Evolutionary conservation across 2,329 filamentous ascomycete genomes (phyloP), one percentile per base, ranked within the genome.

Genomic region (Leptographium galeiforme): DNA sequence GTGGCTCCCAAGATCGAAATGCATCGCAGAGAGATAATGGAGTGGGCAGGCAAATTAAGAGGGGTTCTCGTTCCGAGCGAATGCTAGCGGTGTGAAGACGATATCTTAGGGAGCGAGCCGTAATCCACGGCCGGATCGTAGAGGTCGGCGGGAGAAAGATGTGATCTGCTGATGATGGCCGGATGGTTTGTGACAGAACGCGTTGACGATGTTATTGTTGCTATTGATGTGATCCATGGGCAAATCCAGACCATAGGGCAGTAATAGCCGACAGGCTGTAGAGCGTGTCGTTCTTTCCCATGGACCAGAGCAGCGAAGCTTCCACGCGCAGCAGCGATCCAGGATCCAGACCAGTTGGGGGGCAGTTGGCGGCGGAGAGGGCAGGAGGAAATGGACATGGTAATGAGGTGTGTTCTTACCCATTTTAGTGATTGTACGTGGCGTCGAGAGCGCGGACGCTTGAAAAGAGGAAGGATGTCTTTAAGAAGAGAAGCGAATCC

Each of bases 1-100:
- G 53, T 75, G 68, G 33, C 70, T 63, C 43, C 69, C 66, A 62
- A 73, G 63, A 57, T 72, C 69, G 60, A 72, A 65, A 60, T 67
- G 63, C 64, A 68, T 68, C 55, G 55, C 62, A 59, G 33, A 50
- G 38, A 53, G 43, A 51, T 36, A 49, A 41, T 40, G 50, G 50
- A 55, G 58, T 58, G 19, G 13, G 14, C 13, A 25, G 43, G 8
- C 25, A 45, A n/a, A 32, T 12, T 12, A 45, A 19, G 25, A 32
- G 43, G 43, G 57, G 2, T 14, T 49, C 34, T 30, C 18, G 18
- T 25, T 38, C 11, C 47, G 36, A 39, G 36, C 56, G 55, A 53
- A 49, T 50, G 52, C 55, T 52, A 57, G 58, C 60, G 55, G 56
- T 59, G 59, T 59, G 58, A 60, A 60, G 61, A 62, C 64, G 63